Conservation (phyloP, 2,329 filamentous ascomycete genomes). For the Atkinsonella hypoxylon region DNA sequence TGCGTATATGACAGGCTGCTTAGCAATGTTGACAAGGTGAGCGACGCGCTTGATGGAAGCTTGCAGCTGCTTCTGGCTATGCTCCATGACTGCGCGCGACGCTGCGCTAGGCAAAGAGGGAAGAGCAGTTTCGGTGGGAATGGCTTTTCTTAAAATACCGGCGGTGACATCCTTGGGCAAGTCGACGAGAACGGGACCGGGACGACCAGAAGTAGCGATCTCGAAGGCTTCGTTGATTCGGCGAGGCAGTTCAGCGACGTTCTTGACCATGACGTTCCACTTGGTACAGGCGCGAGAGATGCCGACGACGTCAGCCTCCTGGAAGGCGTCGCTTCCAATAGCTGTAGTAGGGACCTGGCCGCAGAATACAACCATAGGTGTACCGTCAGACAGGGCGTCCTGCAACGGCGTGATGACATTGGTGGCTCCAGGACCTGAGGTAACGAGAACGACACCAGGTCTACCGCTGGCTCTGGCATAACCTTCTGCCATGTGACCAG, state of each 20-base stretch:
- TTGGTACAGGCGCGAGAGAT: constrained; percentile 94
- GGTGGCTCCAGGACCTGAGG: constrained; percentile 89
- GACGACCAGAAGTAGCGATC: constrained; percentile 87
- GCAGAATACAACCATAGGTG: constrained; percentile 88
- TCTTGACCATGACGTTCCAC: constrained; percentile 99
- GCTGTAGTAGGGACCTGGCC: constrained; percentile 84
- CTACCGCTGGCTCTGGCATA: constrained; percentile 90
- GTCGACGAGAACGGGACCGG: constrained; percentile 90
- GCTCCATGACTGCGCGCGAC: constrained; percentile 64
- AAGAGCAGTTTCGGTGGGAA: constrained; percentile 62
- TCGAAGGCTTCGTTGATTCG: constrained; percentile 97
- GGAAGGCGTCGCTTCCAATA: constrained; percentile 93
- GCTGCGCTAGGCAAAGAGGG: constrained; percentile 79
- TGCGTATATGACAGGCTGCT: constrained; percentile 92
- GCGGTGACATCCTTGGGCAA: constrained; percentile 94
- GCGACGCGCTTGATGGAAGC: constrained; percentile 66
- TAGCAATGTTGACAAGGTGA: constrained; percentile 70
- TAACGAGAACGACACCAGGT: constrained; percentile 91
- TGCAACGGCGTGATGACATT: constrained; percentile 96
- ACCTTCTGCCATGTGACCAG: constrained; percentile 96
- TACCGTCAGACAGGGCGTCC: constrained; percentile 89
- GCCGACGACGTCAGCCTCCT: constrained; percentile 88
- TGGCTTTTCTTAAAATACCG: constrained; percentile 68
- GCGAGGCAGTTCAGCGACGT: constrained; percentile 79
- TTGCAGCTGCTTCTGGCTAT: constrained; percentile 60